Conservation (phyloP, 345 rosid genomes). For the Arabidopsis arenosa region DNA sequence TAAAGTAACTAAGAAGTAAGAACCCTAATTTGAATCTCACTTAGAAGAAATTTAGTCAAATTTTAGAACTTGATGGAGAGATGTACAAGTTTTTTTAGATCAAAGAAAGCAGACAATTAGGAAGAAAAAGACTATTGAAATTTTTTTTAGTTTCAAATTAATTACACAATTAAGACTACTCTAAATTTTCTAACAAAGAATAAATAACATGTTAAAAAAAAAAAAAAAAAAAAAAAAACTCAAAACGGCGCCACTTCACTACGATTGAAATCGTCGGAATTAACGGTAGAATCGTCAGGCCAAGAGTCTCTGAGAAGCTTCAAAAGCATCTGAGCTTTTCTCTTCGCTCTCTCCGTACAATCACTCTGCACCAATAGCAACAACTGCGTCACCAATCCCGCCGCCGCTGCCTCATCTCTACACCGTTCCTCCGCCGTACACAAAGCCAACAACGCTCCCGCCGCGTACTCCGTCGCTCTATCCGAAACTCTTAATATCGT, state of each 20-base stretch:
- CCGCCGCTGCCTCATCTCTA: conserved; percentile 79
- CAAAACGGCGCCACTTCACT: conserved; percentile 78
- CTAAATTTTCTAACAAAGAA: conserved; percentile 20
- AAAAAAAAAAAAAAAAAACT: conserved; percentile 18
- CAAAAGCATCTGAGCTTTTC: conserved; percentile 91
- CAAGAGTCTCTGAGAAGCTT: conserved; percentile 83
- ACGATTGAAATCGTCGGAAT: conserved; percentile 73
- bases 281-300: conserved; percentile 65
- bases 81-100: too few relatives aligned
- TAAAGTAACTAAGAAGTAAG: too few relatives aligned
- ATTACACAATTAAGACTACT: conserved; percentile 27
- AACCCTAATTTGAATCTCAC: too few relatives aligned
- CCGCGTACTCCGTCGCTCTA: conserved; percentile 93
- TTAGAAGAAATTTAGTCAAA: too few relatives aligned
- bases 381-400: conserved; percentile 88
- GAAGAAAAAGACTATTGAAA: not conserved
- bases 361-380: conserved; percentile 87
- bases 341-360: conserved; percentile 95
- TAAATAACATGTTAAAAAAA: not conserved
- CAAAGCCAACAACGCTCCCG: conserved; percentile 79
- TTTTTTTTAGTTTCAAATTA: conserved; percentile 21
- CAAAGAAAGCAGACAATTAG: not conserved
- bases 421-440: conserved; percentile 74
- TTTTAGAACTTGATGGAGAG: too few relatives aligned
- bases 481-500: conserved; percentile 77